Evolutionary conservation across 169 alveolate genomes (phyloP), one percentile per base, ranked within the genome.

Genomic region (Plasmodium relictum): DNA sequence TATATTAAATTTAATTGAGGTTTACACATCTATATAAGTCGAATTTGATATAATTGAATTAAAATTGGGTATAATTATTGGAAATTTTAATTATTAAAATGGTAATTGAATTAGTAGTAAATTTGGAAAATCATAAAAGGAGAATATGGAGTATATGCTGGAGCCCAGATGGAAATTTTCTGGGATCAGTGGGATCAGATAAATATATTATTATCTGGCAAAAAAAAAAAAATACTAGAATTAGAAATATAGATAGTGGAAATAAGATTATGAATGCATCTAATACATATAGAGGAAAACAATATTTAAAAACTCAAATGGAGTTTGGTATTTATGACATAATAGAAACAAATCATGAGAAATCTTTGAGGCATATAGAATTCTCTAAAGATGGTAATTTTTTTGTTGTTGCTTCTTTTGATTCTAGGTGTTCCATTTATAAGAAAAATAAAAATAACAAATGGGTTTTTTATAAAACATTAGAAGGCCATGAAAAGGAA

Each of bases 401-500:
- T 26, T 88, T 94, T 58, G 89, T 94, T 26, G 93, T 94, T 48
- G 95, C 95, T 3, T 94, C 95, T 12, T 94, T 94, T 70, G 96
- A 94, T 72, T 92, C 95, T n/a, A 94, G 92, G 16, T 88, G 92
- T 14, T 62, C 88, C 9, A 73, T 88, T 18, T 88, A 59, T 63
- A 59, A 48, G 16, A 76, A 72, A 72, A 59, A 73, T 24, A 73
- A 59, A 26, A 59, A 88, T 63, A 78, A 70, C 12, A 69, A 72
- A 73, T 94, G 96, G 96, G 52, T 24, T 20, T 92, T 91, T 78
- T 62, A 92, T 37, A 73, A 74, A 41, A 74, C 76, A 5, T 86
- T 94, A 58, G 95, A 94, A 74, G 96, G 96, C 8, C 96, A 94
- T 73, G 96, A 94, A 52, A 94, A 92, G 73, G 96, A 94, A 90